Evolutionary conservation across 2,329 filamentous ascomycete genomes (phyloP), one percentile per base, ranked within the genome.

Genomic region (Ceratocystis smalleyi): DNA sequence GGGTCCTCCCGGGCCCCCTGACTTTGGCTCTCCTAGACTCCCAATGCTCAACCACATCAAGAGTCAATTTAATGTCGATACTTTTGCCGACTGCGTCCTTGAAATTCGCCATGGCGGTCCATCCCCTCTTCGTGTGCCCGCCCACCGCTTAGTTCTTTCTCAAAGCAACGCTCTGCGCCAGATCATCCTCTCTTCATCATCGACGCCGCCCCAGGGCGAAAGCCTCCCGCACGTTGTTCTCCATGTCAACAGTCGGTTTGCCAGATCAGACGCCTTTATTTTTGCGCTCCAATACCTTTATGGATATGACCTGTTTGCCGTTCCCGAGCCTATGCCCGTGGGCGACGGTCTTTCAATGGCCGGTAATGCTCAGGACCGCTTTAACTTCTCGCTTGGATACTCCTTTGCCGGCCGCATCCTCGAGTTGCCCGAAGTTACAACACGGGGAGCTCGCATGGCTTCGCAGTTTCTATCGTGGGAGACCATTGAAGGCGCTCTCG

Each of bases 361-460:
- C 63, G 73, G 77, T 24, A 72, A 75, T 61, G 68, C 73, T 55
- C 69, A 70, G 24, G 77, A 79, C 6, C 77, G 76, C 22, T 77
- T 83, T 65, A 74, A 78, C 40, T 81, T 82, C 67, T 80, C 79
- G n/a, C 73, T 89, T 22, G 82, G 83, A 27, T 87, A 87, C 69
- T 80, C 84, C 57, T 83, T 84, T 30, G 81, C 83, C 4, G 86
- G 84, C 0, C 76, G 81, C 61, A 74, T 83, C 47, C 75, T 89
- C 17, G 75, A 77, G 49, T 79, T 85, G 70, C 76, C 75, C 1
- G 77, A 78, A 27, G 77, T 88, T 30, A 75, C 80, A 10, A 73
- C 77, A 57, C 79, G 82, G 43, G 85, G 84, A 43, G 74, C 86
- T 30, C 79, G 83, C 59, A 77, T 86, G 67, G 83, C 83, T 1